A percentile compares a stretch with the other conserved stretches of the same genome.
phyloP scores from a whole-genome alignment of 1,284 basidiomycete species.

The Ceratobasidium sp. region DNA sequence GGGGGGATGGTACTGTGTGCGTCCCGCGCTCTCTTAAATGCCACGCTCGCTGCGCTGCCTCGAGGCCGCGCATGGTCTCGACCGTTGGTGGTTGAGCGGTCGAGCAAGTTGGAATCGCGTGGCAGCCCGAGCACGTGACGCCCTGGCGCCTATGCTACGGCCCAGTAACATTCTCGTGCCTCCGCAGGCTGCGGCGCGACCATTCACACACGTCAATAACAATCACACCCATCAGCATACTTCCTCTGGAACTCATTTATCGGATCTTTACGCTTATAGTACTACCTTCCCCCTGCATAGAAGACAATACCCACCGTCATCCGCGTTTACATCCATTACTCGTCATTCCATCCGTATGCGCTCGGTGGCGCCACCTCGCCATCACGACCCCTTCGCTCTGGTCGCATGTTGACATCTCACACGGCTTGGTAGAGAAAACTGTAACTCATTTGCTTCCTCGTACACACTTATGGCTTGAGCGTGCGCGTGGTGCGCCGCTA shows the following conservation, averaged over 20 bases:
- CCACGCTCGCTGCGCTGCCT: background rate
- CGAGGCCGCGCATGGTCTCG: background rate
- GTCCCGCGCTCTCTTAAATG: background rate
- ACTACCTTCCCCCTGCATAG: no score
- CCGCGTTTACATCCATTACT: background rate
- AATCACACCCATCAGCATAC: no score
- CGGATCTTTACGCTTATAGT: no score
- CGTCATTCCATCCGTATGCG: no score
- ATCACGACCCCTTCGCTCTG: background rate
- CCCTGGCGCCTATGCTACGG: background rate
- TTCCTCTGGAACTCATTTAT: no score
- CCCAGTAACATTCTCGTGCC: background rate
- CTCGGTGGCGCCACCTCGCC: background rate
- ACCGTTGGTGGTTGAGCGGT: background rate
- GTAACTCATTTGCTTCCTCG: no score
- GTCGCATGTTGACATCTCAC: background rate
- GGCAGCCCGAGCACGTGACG: background rate
- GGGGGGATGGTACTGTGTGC: no score
- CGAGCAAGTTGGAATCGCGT: rapidly evolving
- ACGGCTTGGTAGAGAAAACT: no score
- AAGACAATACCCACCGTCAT: background rate
- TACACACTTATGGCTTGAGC: no score
- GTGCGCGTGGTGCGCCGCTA: no score
- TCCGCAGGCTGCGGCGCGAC: conserved; percentile 13
- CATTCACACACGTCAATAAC: background rate